Percentiles rank a stretch among this genome's conserved stretches.
Conservation (phyloP, 176 grass and related monocot species). For the Eragrostis curvula region DNA sequence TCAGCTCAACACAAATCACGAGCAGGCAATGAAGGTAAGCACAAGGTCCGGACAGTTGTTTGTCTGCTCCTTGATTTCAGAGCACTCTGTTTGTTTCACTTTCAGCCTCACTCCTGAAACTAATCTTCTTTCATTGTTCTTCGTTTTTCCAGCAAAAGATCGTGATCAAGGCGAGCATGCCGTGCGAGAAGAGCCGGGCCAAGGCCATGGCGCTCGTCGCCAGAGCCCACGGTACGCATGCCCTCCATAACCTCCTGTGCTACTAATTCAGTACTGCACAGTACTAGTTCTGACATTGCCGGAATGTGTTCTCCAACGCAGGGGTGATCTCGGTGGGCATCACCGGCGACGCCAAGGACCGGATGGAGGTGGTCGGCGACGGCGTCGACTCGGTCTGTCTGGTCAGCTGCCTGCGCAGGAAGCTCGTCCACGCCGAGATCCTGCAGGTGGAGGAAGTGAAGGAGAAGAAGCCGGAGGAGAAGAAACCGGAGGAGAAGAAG, state of each 20-base stretch:
- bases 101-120: too few species aligned
- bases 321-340: slow-evolving; percentile 52
- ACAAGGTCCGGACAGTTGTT: too few species aligned
- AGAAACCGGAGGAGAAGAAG: background rate
- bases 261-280: background rate
- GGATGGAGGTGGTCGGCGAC: slow-evolving; percentile 56
- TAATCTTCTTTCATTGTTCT: too few species aligned
- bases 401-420: slow-evolving; percentile 43
- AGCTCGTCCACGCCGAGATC: slow-evolving; percentile 7
- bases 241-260: too few species aligned
- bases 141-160: too few species aligned
- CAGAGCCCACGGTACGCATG: too few species aligned
- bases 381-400: slow-evolving; percentile 46
- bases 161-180: too few species aligned
- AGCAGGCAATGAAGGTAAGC: background rate
- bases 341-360: slow-evolving; percentile 53
- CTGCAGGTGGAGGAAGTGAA: background rate
- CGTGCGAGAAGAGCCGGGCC: too few species aligned
- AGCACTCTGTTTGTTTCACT: too few species aligned
- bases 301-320: background rate
- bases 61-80: too few species aligned
- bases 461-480: background rate
- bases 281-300: background rate
- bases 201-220: too few species aligned
- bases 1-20: background rate